Base-by-base conservation (phyloP, 495 filamentous ascomycete genomes). In the Tuber melanosporum region DNA sequence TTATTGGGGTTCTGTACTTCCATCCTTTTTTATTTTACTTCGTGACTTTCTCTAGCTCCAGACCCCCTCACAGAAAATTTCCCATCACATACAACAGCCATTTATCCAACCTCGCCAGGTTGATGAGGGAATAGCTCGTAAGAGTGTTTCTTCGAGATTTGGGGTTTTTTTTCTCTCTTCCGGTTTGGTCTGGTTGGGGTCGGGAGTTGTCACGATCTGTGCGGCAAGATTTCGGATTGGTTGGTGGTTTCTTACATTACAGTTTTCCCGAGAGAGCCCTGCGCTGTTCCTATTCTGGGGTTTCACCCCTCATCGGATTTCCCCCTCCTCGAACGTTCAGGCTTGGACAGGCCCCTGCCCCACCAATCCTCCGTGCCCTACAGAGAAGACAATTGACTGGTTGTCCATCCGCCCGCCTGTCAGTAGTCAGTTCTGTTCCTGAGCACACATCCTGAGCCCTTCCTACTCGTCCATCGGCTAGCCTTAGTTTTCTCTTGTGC, bases 261-360 rank as follows among this genome's bases (percentile, higher is more conserved):
- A 3, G 26, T 36, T 66, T 66, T 66, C 26, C 57, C 57, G 57
- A 19, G 22, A 52, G 52, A 36, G 57, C 12, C n/a, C 57, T 66
- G 75, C 78, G 73, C 46, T 72, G 70, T 76, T 70, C 78, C 71
- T 52, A 52, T 73, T 73, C 62, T 75, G 32, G 72, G 62, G 62
- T 70, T 78, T 75, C 78, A 76, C 78, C 77, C 78, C 78, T 80
- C 78, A 80, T 80, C 62, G 77, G 74, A 80, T 70, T 69, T 73
- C 72, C 78, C 78, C 73, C 52, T 62, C 62, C 77, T 75, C 71
- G 75, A 79, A 57, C 74, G 47, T 80, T 74, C 78, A 77, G 71
- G 78, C 79, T 71, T 71, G 77, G 78, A 80, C 70, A 76, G 78
- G 71, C 77, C 78, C 78, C 79, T 77, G 79, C 78, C 78, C 78